Base-by-base conservation (phyloP, 192 early-diverging fungal species). In the Backusella westeae region DNA sequence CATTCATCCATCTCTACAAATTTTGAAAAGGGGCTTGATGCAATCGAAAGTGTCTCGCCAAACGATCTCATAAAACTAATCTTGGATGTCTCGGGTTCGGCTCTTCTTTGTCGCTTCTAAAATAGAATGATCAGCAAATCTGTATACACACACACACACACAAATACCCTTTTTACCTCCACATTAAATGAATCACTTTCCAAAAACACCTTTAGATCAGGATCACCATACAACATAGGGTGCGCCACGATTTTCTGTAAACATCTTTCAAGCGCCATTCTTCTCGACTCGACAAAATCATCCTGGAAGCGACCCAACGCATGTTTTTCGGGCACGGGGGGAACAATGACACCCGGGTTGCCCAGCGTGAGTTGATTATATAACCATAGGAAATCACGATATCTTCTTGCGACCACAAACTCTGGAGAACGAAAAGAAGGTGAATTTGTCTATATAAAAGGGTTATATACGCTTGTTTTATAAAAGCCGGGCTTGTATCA, bases 371-470 rank as follows among this genome's bases (percentile, higher is more conserved):
- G 87, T 80, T 95, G 93, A 71, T 92, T 90, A 70, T 93, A 94
- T 35, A 99, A 90, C 96, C 96, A 97, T 74, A 95, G 82, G 83
- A 99, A 99, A 82, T 99, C 97, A 34, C 92, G 87, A 81, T 96
- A 99, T 26, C 97, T 82, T 53, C 97, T 86, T n/a, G 87, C 90
- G 23, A 99, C 97, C 12, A 87, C 86, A 81, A 94, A 93, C 23
- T 95, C 94, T 34, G 84, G 79, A 52, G 90, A 90, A 49, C 90
- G 86, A 85, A 92, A 97, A n/a, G 84, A 85, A n/a, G 90, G 87
- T 19, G 89, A 91, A 44, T 90, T 90, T 53, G 94, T 96, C 91
- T 92, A 79, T 3, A 17, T 3, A 17, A 1, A 44, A 5, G 15
- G 42, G 15, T 44, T 17, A 17, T 44, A 14, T 23, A 26, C 34